Percentiles rank a stretch among this genome's conserved stretches.
Conservation (phyloP, 73 alveolate genomes). For the Paramecium biaurelia region DNA sequence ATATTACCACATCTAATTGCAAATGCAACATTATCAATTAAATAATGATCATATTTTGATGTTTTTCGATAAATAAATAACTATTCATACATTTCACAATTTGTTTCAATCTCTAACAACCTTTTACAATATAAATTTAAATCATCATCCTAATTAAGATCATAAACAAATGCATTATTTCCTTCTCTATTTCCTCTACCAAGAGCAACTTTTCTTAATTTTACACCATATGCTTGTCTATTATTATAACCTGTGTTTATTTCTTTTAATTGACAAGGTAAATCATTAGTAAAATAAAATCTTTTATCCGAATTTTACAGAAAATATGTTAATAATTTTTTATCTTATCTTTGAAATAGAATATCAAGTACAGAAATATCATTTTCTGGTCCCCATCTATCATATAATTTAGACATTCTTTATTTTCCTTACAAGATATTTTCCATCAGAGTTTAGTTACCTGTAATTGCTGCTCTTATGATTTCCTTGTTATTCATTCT, state of each 20-base stretch:
- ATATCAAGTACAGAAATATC: conserved; percentile 75
- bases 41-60: conserved; percentile 62
- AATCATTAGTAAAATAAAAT: conserved; percentile 35
- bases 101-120: conserved; percentile 67
- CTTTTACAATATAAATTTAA: background rate
- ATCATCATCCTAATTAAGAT: conserved; percentile 49
- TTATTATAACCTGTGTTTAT: conserved; percentile 89
- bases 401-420: background rate
- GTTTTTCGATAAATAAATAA: conserved; percentile 65
- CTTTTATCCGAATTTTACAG: conserved; percentile 52
- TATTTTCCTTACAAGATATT: conserved; percentile 66
- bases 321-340: conserved; percentile 73
- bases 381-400: conserved; percentile 50
- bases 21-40: conserved; percentile 66
- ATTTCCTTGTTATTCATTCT: conserved; percentile 22
- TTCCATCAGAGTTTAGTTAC: conserved; percentile 66
- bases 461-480: conserved; percentile 69
- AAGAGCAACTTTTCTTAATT: conserved; percentile 85
- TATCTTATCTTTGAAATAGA: conserved; percentile 73
- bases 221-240: conserved; percentile 86
- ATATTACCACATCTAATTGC: conserved; percentile 91
- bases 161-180: conserved; percentile 95
- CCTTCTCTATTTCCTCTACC: conserved; percentile 98
- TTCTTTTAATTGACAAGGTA: conserved; percentile 71
- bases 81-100: conserved; percentile 72